Conservation (phyloP, 2,329 filamentous ascomycete genomes). For the Phyllosticta citrichinensis region DNA sequence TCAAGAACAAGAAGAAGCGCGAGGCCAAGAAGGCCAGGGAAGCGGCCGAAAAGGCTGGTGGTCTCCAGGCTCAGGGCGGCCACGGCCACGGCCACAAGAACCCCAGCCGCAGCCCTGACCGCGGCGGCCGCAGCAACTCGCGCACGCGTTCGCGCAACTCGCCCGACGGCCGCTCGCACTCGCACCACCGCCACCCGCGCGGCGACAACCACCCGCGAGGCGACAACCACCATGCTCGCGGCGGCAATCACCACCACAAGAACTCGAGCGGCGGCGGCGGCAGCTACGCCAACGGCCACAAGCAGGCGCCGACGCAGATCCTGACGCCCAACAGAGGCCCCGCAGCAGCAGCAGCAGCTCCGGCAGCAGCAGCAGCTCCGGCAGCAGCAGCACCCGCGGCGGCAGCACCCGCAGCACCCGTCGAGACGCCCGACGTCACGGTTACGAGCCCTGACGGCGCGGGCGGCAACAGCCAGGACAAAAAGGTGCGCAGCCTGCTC, state of each 20-base stretch:
- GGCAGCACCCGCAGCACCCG: background rate
- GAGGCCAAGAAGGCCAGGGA: constrained; percentile 87
- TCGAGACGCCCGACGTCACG: constrained; percentile 38
- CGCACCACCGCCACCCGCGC: constrained; percentile 5
- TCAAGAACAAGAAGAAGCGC: constrained; percentile 99
- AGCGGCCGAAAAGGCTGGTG: constrained; percentile 44
- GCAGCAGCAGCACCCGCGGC: background rate
- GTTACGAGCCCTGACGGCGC: constrained; percentile 45
- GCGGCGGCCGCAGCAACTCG: constrained; percentile 46
- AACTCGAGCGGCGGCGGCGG: background rate
- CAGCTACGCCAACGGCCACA: background rate
- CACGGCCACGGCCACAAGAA: constrained; percentile 14
- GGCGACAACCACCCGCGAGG: background rate
- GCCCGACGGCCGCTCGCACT: constrained; percentile 1
- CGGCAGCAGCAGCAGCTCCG: background rate
- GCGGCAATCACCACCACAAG: background rate
- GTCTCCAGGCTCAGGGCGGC: constrained; percentile 16
- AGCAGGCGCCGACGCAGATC: constrained; percentile 17
- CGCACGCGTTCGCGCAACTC: constrained; percentile 37
- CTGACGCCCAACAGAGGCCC: constrained; percentile 20
- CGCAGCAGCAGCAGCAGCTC: background rate
- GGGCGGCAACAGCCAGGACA: constrained; percentile 58
- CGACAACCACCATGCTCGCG: background rate
- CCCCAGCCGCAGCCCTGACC: constrained; percentile 51
- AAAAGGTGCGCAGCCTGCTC: constrained; percentile 85